phyloP scores from a whole-genome alignment of 2,329 filamentous ascomycete genomes.

The Exophiala calicioides region DNA sequence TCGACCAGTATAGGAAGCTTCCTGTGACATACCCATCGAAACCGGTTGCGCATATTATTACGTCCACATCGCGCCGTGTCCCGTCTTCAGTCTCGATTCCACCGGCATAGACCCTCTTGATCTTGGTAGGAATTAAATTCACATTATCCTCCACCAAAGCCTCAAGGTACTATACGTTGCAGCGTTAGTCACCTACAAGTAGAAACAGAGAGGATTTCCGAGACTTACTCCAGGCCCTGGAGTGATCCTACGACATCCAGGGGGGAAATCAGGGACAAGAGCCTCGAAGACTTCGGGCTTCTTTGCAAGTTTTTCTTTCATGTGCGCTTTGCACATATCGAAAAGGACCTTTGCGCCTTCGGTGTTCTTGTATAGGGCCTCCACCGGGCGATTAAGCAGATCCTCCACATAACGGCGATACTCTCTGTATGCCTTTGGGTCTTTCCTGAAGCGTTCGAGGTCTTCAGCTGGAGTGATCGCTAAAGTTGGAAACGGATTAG shows the following conservation, averaged over 20 bases:
- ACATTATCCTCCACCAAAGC: slow-evolving; percentile 28
- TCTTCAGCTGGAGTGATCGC: too few species aligned
- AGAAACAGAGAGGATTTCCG: too few species aligned
- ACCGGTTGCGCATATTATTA: slow-evolving; percentile 41
- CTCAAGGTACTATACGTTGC: slow-evolving; percentile 22
- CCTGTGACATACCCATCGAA: too few species aligned
- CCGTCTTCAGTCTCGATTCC: slow-evolving; percentile 36
- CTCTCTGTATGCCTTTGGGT: too few species aligned
- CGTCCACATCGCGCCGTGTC: slow-evolving; percentile 33
- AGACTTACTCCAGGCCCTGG: slow-evolving; percentile 43
- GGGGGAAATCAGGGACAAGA: neutral
- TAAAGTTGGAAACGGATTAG: too few species aligned
- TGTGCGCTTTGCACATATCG: neutral
- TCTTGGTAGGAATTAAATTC: slow-evolving; percentile 2
- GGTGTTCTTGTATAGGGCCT: too few species aligned
- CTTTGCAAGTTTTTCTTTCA: neutral
- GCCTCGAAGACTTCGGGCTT: slow-evolving; percentile 4
- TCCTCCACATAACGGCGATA: too few species aligned
- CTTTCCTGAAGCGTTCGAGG: too few species aligned
- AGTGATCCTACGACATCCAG: slow-evolving; percentile 38
- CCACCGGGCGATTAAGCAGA: too few species aligned
- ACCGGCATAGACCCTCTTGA: slow-evolving; percentile 32
- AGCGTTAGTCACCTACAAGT: too few species aligned
- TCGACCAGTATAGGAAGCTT: too few species aligned
- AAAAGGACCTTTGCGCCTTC: neutral